Evolutionary conservation across 768 basidiomycete species (phyloP).

Genomic region (Panellus pusillus): DNA sequence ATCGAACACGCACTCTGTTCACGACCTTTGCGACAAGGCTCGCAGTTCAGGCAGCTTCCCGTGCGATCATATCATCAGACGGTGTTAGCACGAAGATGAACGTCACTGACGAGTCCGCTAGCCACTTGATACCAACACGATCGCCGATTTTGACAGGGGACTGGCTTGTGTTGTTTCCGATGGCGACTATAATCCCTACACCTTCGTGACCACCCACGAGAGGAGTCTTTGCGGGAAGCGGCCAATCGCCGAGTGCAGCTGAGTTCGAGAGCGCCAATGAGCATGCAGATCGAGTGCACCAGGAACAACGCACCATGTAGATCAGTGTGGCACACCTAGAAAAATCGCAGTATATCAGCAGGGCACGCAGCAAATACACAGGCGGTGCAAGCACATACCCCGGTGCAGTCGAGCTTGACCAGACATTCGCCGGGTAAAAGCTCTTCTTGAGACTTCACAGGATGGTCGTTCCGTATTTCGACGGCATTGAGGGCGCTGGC

Average conservation of each 20-base stretch:
- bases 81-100: not conserved
- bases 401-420: slow-evolving; percentile 72
- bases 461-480: slow-evolving; percentile 44
- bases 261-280: no score
- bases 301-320: slow-evolving; percentile 46
- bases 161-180: slow-evolving; percentile 59
- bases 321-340: slow-evolving; percentile 74
- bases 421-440: slow-evolving; percentile 73
- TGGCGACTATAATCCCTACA: slow-evolving; percentile 78
- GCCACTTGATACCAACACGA: slow-evolving; percentile 83
- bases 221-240: slow-evolving; percentile 59
- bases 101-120: slow-evolving; percentile 54
- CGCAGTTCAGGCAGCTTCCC: slow-evolving; percentile 63
- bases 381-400: slow-evolving; percentile 32
- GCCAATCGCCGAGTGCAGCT: slow-evolving; percentile 76
- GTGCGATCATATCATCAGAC: not conserved
- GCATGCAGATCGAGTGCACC: no score
- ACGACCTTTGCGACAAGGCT: slow-evolving; percentile 71
- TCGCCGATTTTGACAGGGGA: slow-evolving; percentile 74
- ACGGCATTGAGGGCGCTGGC: slow-evolving; percentile 27
- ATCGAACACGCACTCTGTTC: slow-evolving; percentile 62
- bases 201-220: slow-evolving; percentile 87
- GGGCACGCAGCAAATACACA: not conserved
- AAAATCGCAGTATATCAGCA: not conserved
- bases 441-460: slow-evolving; percentile 54